Base-by-base conservation (phyloP, 2,329 filamentous ascomycete genomes). In the Hypoxylon sp. region DNA sequence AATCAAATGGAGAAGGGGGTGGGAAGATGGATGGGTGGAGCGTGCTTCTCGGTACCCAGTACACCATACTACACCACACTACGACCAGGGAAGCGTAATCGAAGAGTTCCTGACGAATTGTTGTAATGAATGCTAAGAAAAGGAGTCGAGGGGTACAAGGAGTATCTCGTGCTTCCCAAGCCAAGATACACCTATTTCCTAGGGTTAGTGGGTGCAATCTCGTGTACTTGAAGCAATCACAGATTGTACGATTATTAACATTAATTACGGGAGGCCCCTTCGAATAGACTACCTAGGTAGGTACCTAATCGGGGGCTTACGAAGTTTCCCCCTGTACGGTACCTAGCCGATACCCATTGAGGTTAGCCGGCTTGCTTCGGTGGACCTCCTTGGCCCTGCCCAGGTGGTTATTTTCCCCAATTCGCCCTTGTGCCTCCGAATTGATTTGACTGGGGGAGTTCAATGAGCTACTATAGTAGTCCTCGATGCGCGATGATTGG, bases 1-100 rank as follows among this genome's bases (percentile, higher is more conserved):
- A 67, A 67, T 63, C 56, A 54, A 64, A 56, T 62, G 55, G 58
- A 47, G 50, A 56, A 63, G 43, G 64, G 63, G 64, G 59, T 34
- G 48, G 30, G 21, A 54, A 48, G 61, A 57, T 62, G 61, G 67
- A 39, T 63, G 58, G 16, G 61, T 62, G 64, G 67, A 63, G 53
- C 29, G 61, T 61, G 65, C 54, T 47, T 61, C 51, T 52, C 29
- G 37, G 37, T 32, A 27, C 25, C 25, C 37, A 41, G 52, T 45
- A 54, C 51, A 37, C 21, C 12, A 37, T 34, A 34, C 11, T 6
- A 37, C 34, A 3, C 9, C 6, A 16, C 6, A 16, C 16, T 3
- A 41, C 16, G 16, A 30, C 14, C 23, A 47, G 25, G 25, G 14
- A 41, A 68, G 46, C 47, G 29, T 19, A 53, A 55, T 59, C 23